A percentile compares a stretch with the other conserved stretches of the same genome.
These are phyloP conservation scores for Penicillium sclerotigenum DNA, from an alignment of 2,329 filamentous ascomycete genomes.

Conservation along the genomic window DNA sequence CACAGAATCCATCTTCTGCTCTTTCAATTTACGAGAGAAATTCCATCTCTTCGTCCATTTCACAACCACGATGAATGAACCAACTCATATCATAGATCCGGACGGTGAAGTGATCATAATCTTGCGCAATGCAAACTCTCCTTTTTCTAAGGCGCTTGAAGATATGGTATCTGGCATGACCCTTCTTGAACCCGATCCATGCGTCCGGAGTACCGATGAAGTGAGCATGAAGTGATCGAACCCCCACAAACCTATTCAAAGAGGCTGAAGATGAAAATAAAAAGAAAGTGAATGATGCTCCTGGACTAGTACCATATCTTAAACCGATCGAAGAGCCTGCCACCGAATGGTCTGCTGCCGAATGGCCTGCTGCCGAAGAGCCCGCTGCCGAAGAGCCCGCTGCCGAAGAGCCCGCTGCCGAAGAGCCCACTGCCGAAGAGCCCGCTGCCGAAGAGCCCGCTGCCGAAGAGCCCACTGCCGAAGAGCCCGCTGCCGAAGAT, in stretches of 20 bases:
- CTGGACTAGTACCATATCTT: not conserved
- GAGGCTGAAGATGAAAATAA: accelerated
- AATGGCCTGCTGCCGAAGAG: too few species aligned
- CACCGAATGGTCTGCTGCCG: too few species aligned
- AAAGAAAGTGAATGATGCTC: not conserved
- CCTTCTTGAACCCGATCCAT: not conserved
- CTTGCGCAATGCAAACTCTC: not conserved
- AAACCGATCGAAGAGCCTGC: not conserved
- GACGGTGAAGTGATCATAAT: slow-evolving; percentile 12
- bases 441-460: too few species aligned
- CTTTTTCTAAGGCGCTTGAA: not conserved
- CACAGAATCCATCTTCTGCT: not conserved
- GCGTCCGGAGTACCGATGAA: not conserved
- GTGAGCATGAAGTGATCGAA: not conserved
- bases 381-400: too few species aligned
- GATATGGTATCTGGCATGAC: not conserved
- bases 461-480: too few species aligned
- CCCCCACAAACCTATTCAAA: not conserved
- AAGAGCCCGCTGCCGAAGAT: not conserved
- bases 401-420: too few species aligned
- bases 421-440: too few species aligned
- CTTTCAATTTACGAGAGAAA: not conserved
- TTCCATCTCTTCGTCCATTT: not conserved
- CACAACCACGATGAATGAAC: not conserved
- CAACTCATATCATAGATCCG: slow-evolving; percentile 10